A percentile compares a stretch with the other conserved stretches of the same genome.
These are phyloP conservation scores for Zarea fungicola DNA, from an alignment of 2,329 filamentous ascomycete genomes.

Conservation along the genomic window DNA sequence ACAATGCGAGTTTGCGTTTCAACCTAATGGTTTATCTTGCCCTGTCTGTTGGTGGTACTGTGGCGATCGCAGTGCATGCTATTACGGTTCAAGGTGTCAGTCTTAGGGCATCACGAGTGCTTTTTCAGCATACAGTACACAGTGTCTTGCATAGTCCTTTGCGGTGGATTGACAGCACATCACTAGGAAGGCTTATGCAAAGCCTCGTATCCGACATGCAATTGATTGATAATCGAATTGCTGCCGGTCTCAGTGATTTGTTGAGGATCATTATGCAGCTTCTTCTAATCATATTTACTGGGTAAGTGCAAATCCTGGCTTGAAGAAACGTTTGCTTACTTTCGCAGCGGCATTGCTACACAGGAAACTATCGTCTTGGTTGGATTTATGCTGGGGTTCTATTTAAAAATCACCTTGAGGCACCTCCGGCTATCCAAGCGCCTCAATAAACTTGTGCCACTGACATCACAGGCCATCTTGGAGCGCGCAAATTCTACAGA, in stretches of 20 bases:
- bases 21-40: constrained; percentile 9
- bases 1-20: background rate
- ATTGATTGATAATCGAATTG: constrained; percentile 10
- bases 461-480: constrained; percentile 5
- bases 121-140: constrained; percentile 1
- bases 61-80: constrained; percentile 5
- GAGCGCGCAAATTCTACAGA: constrained; percentile 10
- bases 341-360: background rate
- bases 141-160: constrained; percentile 2
- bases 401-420: constrained; percentile 1
- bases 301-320: background rate
- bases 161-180: constrained; percentile 10
- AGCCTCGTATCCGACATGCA: constrained; percentile 10
- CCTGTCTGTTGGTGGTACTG: constrained; percentile 1
- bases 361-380: constrained; percentile 1
- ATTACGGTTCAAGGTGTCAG: constrained; percentile 5
- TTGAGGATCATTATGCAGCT: constrained; percentile 4
- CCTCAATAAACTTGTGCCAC: constrained; percentile 8
- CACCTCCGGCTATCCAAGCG: constrained; percentile 4
- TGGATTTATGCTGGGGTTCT: background rate
- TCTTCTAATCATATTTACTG: constrained; percentile 31
- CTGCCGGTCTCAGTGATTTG: constrained; percentile 3
- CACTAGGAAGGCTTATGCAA: constrained; percentile 6
- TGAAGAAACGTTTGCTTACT: background rate
- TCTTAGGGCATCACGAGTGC: constrained; percentile 1